Conservation (phyloP, 129 eudicot genomes). For the Saposhnikovia divaricata region DNA sequence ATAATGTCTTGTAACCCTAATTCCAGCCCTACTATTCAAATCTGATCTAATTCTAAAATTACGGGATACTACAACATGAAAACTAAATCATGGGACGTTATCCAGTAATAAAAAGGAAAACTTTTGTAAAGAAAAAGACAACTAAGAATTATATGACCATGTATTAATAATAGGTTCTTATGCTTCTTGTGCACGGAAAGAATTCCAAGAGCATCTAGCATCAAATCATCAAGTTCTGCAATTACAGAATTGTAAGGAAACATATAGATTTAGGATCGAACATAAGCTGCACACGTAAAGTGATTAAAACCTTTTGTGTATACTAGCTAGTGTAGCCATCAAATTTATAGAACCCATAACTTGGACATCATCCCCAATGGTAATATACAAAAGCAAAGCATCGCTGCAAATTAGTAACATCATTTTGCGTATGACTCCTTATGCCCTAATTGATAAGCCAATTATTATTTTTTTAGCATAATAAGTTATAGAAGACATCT, state of each 20-base stretch:
- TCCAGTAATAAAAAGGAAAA: background rate
- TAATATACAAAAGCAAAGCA: constrained; percentile 66
- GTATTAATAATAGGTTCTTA: constrained; percentile 83
- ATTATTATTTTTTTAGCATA: background rate
- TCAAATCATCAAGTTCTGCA: constrained; percentile 91
- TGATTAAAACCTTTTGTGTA: constrained; percentile 70
- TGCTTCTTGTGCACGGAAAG: constrained; percentile 96
- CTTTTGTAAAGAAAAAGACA: background rate
- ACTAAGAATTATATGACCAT: constrained; percentile 11
- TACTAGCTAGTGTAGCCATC: constrained; percentile 69
- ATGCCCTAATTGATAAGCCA: background rate
- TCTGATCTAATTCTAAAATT: too few species aligned
- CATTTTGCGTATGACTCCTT: background rate
- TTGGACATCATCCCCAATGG: constrained; percentile 69
- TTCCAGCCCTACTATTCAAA: too few species aligned
- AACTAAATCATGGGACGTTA: background rate
- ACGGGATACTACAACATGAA: too few species aligned
- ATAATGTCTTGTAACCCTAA: too few species aligned
- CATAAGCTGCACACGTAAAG: constrained; percentile 9
- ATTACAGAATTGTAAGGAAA: constrained; percentile 16
- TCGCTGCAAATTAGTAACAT: constrained; percentile 47
- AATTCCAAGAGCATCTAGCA: constrained; percentile 93
- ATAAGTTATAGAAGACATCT: background rate
- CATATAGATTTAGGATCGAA: background rate
- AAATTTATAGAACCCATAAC: constrained; percentile 79